A percentile compares a stretch with the other conserved stretches of the same genome.
Evolutionary conservation across 2,329 filamentous ascomycete species (phyloP).

Genomic region (Botrytis pseudocinerea): DNA sequence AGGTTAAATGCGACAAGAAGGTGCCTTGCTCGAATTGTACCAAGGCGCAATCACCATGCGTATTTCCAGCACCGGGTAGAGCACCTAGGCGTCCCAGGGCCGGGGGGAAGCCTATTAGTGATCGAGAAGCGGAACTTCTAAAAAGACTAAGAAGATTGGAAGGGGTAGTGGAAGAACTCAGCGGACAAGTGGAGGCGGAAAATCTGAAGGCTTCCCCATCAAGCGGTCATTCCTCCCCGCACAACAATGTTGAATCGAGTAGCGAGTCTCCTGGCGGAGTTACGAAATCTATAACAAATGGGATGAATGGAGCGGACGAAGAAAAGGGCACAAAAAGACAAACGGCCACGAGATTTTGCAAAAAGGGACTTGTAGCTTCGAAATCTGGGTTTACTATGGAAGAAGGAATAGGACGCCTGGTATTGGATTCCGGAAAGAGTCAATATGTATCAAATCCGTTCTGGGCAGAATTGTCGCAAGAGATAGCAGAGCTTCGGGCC

Average conservation of each 20-base stretch:
- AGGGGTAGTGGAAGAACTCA: conserved; percentile 71
- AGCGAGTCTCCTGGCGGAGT: conserved; percentile 11
- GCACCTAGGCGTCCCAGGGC: conserved; percentile 69
- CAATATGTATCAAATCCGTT: conserved; percentile 77
- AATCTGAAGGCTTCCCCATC: conserved; percentile 34
- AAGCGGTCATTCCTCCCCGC: conserved; percentile 31
- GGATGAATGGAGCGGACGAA: conserved; percentile 35
- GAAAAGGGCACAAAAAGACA: conserved; percentile 32
- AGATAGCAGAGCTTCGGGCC: conserved; percentile 39
- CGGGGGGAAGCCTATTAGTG: conserved; percentile 59
- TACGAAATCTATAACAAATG: conserved; percentile 31
- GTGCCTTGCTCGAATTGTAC: conserved; percentile 75
- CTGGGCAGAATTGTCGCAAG: conserved; percentile 70
- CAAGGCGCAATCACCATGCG: conserved; percentile 67
- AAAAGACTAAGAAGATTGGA: conserved; percentile 72
- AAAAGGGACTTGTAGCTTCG: conserved; percentile 35
- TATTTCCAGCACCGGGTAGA: conserved; percentile 73
- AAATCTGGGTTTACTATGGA: conserved; percentile 44
- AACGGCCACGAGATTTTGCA: conserved; percentile 34
- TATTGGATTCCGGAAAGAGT: conserved; percentile 67
- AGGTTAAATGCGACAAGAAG: conserved; percentile 75
- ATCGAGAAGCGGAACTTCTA: conserved; percentile 67
- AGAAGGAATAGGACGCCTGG: conserved; percentile 58
- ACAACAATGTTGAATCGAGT: conserved; percentile 30
- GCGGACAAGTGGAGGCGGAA: conserved; percentile 55